Evolutionary conservation across 2,329 filamentous ascomycete genomes (phyloP).

Genomic region (Monosporascus sp.): DNA sequence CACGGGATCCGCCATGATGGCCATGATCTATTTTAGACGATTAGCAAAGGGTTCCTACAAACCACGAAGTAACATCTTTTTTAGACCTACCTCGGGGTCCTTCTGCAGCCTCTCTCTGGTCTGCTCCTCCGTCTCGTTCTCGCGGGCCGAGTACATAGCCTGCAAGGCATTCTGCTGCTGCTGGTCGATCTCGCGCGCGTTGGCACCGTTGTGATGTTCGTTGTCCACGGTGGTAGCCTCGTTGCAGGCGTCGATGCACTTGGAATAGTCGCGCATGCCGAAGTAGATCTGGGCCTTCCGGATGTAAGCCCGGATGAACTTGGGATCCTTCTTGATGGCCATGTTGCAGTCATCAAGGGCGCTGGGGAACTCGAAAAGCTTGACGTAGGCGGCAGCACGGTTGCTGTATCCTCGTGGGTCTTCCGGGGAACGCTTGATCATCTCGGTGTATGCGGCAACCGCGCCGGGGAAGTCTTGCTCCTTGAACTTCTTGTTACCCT

Average conservation of each 20-base stretch:
- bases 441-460: slow-evolving; percentile 90
- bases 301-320: slow-evolving; percentile 93
- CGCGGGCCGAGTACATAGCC: slow-evolving; percentile 83
- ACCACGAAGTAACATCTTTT: not conserved
- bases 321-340: slow-evolving; percentile 84
- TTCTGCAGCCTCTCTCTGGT: slow-evolving; percentile 84
- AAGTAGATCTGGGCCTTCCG: slow-evolving; percentile 94
- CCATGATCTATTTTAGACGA: slow-evolving; percentile 59
- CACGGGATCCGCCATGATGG: slow-evolving; percentile 88
- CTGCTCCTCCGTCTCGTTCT: slow-evolving; percentile 94
- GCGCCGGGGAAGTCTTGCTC: slow-evolving; percentile 91
- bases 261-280: slow-evolving; percentile 97
- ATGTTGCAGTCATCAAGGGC: slow-evolving; percentile 88
- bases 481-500: slow-evolving; percentile 97
- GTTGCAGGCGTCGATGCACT: slow-evolving; percentile 82
- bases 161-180: slow-evolving; percentile 89
- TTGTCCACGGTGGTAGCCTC: slow-evolving; percentile 75
- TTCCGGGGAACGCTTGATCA: slow-evolving; percentile 91
- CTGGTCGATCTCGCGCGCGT: slow-evolving; percentile 85
- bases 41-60: slow-evolving; percentile 17
- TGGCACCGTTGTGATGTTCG: slow-evolving; percentile 63
- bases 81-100: slow-evolving; percentile 73
- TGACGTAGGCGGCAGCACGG: slow-evolving; percentile 93
- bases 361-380: slow-evolving; percentile 90
- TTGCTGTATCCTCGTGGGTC: slow-evolving; percentile 96